Percentiles rank a stretch among this genome's conserved stretches.
Evolutionary conservation across 2,329 filamentous ascomycete genomes (phyloP).

Genomic region (Myriosclerotinia curreyana): DNA sequence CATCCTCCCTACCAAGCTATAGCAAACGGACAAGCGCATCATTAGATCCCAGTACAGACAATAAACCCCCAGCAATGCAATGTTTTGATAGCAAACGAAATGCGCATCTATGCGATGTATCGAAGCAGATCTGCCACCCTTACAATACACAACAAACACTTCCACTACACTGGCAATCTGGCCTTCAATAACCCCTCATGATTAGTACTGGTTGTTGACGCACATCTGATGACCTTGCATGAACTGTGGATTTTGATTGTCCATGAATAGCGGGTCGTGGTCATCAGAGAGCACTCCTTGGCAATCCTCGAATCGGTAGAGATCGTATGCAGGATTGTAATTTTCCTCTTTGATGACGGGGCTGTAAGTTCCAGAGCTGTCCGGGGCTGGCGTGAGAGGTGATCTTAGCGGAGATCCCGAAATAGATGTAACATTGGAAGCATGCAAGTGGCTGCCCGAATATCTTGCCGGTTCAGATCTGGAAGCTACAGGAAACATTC

Average conservation of each 20-base stretch:
- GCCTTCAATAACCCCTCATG: background rate
- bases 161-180: background rate
- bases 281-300: constrained; percentile 34
- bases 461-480: constrained; percentile 1
- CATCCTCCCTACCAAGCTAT: constrained; percentile 4
- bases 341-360: constrained; percentile 24
- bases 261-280: constrained; percentile 33
- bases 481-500: constrained; percentile 9
- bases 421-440: constrained; percentile 19
- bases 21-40: constrained; percentile 11
- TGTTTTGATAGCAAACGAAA: constrained; percentile 14
- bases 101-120: constrained; percentile 12
- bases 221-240: constrained; percentile 24
- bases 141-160: constrained; percentile 19
- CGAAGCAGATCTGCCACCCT: constrained; percentile 14
- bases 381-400: constrained; percentile 30
- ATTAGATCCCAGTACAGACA: constrained; percentile 1
- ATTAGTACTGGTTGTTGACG: constrained; percentile 18
- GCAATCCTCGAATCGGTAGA: constrained; percentile 32
- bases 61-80: constrained; percentile 13
- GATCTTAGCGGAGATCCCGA: constrained; percentile 18
- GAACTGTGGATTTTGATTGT: constrained; percentile 26
- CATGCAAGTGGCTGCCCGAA: background rate
- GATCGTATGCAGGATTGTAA: constrained; percentile 29
- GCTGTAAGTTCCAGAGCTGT: constrained; percentile 21